These are phyloP conservation scores for Alliaria petiolata DNA, from an alignment of 345 rosid genomes.

Conservation along the genomic window DNA sequence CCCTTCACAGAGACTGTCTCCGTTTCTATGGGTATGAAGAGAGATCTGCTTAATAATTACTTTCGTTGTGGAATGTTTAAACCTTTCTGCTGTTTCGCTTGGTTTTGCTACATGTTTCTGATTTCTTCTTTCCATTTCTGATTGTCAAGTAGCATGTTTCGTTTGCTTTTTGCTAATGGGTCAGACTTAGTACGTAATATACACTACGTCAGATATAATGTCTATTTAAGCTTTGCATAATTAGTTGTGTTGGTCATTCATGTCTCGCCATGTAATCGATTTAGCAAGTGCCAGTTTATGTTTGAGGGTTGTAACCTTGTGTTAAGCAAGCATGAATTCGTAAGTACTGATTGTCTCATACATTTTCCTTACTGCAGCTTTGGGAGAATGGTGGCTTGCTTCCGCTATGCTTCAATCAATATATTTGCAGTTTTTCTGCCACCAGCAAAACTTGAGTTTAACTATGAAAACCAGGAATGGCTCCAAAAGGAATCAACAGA, in stretches of 20 bases:
- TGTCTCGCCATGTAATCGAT: background rate
- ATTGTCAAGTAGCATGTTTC: conserved; percentile 13
- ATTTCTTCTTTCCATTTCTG: background rate
- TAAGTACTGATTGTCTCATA: conserved; percentile 27
- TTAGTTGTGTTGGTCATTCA: background rate
- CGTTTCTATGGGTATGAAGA: conserved; percentile 99
- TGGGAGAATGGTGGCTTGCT: conserved; percentile 97
- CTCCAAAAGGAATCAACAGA: conserved; percentile 69
- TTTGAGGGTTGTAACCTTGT: conserved; percentile 13
- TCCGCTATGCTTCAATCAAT: conserved; percentile 86
- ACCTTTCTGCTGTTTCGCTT: background rate
- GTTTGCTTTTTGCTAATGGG: background rate
- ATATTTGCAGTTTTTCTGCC: conserved; percentile 85
- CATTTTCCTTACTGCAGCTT: conserved; percentile 48
- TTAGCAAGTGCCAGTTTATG: conserved; percentile 6
- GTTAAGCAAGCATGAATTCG: background rate
- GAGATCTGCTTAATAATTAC: conserved; percentile 6
- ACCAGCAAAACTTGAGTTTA: conserved; percentile 73
- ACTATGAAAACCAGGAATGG: conserved; percentile 79
- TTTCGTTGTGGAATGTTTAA: no score
- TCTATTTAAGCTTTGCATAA: background rate
- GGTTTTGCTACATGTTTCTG: background rate
- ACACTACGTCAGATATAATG: background rate
- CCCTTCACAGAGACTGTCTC: conserved; percentile 97
- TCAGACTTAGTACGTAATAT: background rate